A percentile compares a stretch with the other conserved stretches of the same genome.
Conservation (phyloP, 2,329 filamentous ascomycete species). For the Chalara sp. region DNA sequence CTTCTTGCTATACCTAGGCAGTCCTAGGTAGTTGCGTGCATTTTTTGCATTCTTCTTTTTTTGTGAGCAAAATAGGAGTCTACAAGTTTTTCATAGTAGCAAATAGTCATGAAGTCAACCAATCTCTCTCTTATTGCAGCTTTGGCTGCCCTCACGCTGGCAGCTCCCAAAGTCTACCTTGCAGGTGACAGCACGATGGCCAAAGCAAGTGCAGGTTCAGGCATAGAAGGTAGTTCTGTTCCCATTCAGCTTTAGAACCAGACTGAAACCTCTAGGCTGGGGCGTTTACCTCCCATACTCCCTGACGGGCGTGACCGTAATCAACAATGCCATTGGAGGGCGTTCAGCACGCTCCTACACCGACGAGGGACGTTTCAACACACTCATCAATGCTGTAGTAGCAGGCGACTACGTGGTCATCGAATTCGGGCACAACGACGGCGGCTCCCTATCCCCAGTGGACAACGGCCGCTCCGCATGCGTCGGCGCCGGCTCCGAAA, state of each 20-base stretch:
- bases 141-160: too few species aligned
- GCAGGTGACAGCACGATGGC: constrained; percentile 60
- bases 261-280: constrained; percentile 44
- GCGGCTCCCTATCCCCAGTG: constrained; percentile 38
- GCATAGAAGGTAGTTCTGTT: constrained; percentile 32
- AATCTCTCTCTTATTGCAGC: too few species aligned
- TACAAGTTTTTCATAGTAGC: too few species aligned
- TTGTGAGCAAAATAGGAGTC: too few species aligned
- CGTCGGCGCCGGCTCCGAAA: constrained; percentile 37
- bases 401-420: constrained; percentile 44
- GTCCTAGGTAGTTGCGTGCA: too few species aligned
- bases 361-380: constrained; percentile 56
- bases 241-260: neutral
- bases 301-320: constrained; percentile 39
- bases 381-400: constrained; percentile 39
- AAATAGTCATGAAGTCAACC: too few species aligned
- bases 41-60: too few species aligned
- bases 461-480: constrained; percentile 61
- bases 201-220: constrained; percentile 34
- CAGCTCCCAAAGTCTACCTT: constrained; percentile 40
- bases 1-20: too few species aligned
- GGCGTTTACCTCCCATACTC: constrained; percentile 51
- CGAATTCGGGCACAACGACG: constrained; percentile 63
- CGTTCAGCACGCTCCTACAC: constrained; percentile 61
- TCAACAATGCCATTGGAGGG: constrained; percentile 60